Evolutionary conservation across 2,329 filamentous ascomycete species (phyloP).

Genomic region (Magnaporthiopsis incrustans): DNA sequence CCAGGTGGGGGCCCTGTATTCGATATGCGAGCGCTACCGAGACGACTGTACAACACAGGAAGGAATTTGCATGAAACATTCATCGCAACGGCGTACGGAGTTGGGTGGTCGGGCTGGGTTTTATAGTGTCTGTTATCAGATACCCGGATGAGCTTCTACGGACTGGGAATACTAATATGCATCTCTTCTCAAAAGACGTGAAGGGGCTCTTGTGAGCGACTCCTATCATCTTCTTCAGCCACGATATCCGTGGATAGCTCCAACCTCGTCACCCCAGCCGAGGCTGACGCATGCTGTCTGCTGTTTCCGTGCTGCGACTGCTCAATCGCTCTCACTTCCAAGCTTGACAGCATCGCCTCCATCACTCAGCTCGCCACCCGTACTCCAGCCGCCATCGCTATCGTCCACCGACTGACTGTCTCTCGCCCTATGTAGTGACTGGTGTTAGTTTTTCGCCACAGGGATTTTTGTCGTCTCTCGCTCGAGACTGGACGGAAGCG

Average conservation of each 20-base stretch:
- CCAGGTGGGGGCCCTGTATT: not conserved
- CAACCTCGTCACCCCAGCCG: not conserved
- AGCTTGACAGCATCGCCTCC: slow-evolving; percentile 15
- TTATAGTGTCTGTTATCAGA: not conserved
- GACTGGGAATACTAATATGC: not conserved
- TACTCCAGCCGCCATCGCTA: slow-evolving; percentile 22
- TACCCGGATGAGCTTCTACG: not conserved
- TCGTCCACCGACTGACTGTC: not conserved
- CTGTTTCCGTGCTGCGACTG: not conserved
- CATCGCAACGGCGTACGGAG: slow-evolving; percentile 9
- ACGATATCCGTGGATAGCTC: not conserved
- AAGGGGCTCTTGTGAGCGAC: not conserved
- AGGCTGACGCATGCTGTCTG: too few species aligned
- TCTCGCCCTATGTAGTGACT: not conserved
- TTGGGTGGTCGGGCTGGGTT: not conserved
- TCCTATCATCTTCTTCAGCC: not conserved
- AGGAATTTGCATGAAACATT: not conserved
- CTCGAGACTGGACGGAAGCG: not conserved
- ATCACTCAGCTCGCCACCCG: slow-evolving; percentile 23
- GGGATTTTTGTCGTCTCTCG: not conserved
- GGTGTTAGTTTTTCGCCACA: not conserved
- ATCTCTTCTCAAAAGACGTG: not conserved
- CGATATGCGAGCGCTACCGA: not conserved
- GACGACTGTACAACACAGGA: slow-evolving; percentile 4
- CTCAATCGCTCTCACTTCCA: not conserved